phyloP scores from a whole-genome alignment of 371 early-diverging fungal genomes.

The Choanephora cucurbitarum region DNA sequence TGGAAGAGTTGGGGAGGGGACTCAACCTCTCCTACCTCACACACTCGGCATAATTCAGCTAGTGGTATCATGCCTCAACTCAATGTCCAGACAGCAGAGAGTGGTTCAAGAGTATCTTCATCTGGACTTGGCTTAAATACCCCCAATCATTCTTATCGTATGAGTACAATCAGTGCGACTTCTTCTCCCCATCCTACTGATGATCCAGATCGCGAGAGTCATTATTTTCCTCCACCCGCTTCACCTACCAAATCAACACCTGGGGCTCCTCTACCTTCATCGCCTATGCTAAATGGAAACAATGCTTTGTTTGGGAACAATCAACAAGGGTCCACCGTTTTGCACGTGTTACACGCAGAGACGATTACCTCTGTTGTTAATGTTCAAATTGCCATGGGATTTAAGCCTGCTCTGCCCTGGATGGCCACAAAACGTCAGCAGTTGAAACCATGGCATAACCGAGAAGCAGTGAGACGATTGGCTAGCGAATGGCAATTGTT shows the following conservation, averaged over 20 bases:
- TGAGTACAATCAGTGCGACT: not conserved
- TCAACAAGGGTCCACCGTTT: constrained; percentile 14
- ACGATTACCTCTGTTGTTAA: constrained; percentile 33
- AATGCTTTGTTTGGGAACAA: constrained; percentile 1
- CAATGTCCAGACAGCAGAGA: constrained; percentile 1
- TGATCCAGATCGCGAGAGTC: too few species aligned
- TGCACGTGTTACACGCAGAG: constrained; percentile 36
- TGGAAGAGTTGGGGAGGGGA: constrained; percentile 39
- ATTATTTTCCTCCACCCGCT: constrained; percentile 19
- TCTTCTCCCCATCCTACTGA: constrained; percentile 10
- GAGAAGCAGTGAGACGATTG: constrained; percentile 26
- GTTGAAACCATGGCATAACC: constrained; percentile 33
- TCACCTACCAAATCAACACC: constrained; percentile 9
- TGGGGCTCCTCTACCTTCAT: constrained; percentile 10
- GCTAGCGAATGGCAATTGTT: constrained; percentile 38
- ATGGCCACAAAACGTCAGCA: constrained; percentile 24
- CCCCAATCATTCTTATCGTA: constrained; percentile 9
- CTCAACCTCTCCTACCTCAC: not conserved
- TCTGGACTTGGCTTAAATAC: constrained; percentile 37
- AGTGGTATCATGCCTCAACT: constrained; percentile 11
- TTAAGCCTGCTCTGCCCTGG: constrained; percentile 40
- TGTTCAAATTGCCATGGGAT: constrained; percentile 35
- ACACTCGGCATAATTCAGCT: constrained; percentile 4
- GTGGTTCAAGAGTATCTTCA: too few species aligned
- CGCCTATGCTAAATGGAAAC: not conserved